Conservation (phyloP, 164 flowering plant species). For the Protea cynaroides region DNA sequence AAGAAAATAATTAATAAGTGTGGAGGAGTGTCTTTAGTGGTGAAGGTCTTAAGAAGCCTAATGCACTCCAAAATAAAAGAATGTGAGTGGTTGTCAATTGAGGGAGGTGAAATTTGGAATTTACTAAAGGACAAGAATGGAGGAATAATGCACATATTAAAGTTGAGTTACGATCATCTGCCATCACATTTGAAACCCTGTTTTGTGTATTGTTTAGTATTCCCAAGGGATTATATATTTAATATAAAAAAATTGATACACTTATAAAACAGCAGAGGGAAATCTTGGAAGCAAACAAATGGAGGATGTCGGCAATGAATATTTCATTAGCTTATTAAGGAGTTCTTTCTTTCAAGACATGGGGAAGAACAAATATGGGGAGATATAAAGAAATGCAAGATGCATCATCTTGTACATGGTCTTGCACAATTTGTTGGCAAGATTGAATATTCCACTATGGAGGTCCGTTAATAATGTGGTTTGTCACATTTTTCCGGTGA, state of each 20-base stretch:
- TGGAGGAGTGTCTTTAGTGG: not conserved
- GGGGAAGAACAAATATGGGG: not conserved
- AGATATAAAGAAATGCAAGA: not conserved
- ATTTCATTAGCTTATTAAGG: not conserved
- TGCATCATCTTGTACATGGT: slow-evolving; percentile 11
- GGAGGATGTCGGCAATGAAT: not conserved
- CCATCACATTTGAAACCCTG: not conserved
- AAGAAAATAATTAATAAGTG: not conserved
- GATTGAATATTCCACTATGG: not conserved
- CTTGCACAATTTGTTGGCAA: not conserved
- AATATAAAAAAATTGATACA: not conserved
- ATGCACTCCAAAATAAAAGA: no score
- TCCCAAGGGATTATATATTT: not conserved
- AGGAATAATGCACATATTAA: not conserved
- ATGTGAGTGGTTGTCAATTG: not conserved
- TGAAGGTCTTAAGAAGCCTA: not conserved
- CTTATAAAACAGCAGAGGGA: not conserved
- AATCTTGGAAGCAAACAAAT: not conserved
- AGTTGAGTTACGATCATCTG: not conserved
- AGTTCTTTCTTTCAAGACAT: not conserved
- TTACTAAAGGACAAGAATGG: not conserved
- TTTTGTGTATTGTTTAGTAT: not conserved
- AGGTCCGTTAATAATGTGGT: not conserved
- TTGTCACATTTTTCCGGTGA: not conserved
- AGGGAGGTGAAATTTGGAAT: not conserved